Base-by-base conservation (phyloP, 2,329 filamentous ascomycete genomes). In the Fusarium papillatum region DNA sequence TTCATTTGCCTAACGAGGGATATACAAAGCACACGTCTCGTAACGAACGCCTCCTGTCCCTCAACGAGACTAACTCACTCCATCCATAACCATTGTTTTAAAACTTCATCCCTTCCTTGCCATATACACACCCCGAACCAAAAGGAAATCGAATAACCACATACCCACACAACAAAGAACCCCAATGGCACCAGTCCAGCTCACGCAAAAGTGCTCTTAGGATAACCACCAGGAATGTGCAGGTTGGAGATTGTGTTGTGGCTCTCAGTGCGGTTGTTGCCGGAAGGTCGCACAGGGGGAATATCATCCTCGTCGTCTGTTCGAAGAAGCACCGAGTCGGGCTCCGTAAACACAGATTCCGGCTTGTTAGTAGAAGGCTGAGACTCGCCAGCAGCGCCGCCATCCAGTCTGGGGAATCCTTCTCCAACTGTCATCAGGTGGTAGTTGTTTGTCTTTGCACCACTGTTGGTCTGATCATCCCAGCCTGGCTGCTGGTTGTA, bases 221-320 rank as follows among this genome's bases (percentile, higher is more conserved):
- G 92, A 80, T 89, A 95, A 76, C 93, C 88, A 14, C 93, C 93
- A 5, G 93, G 93, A 22, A 95, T 89, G 79, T 94, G 92, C 63
- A 95, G 83, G 79, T 93, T 89, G 66, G 91, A 92, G 55, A 94
- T 90, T 34, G 89, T 90, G 16, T 88, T 86, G 9, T 87, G 85
- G 75, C 88, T 87, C 59, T 87, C 84, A 17, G 82, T 84, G 61
- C 86, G 61, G 64, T 75, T 77, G 61, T 78, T 72, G 11, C 78
- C 76, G 1, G 77, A 75, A 5, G 82, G 82, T 41, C 83, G 80
- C 14, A 75, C 68, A 17, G 76, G 65, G 10, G 57, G 31, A 53
- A 53, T 78, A 57, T 72, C 75, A 31, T 80, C 75, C 50, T 81
- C 70, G 46, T 81, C 75, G 48, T 79, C 80, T 17, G 76, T 73